Evolutionary conservation across 306 rosid species (phyloP), one percentile per base, ranked within the genome.

Genomic region (Dalbergia cultrata): DNA sequence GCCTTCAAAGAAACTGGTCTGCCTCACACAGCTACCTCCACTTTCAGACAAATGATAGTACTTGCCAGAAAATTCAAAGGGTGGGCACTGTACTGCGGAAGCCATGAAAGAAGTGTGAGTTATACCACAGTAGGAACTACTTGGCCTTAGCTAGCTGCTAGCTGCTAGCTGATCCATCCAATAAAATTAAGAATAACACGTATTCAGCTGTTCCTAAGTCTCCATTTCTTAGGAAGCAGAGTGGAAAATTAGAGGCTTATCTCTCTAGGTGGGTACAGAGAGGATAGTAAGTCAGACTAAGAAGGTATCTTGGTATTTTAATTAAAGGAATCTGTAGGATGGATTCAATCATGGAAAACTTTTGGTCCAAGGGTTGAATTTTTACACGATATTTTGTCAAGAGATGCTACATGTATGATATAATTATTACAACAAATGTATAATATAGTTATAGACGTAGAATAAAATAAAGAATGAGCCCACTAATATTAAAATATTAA

Each of bases 1-100:
- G 77, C 93, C 97, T 75, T 84, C 89, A 83, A 94, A 94, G 95
- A 92, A 94, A 83, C 98, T 94, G 84, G 59, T 81, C 13, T 92
- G 97, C 57, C 98, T 93, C 79, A 84, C 89, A 73, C 98, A 94
- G 44, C 35, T 60, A 11, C 84, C 88, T 57, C 89, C 92, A 82
- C 59, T 86, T 76, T 74, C 90, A 60, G 88, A 75, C 11, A 76
- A 68, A 11, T 84, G 86, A 83, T 94, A 94, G 70, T 92, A 94
- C 57, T 90, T 82, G 72, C 83, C 78, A 7, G 98, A 81, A 76
- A 89, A 94, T 17, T 78, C 93, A 45, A 90, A 85, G 0, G 97
- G 97, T n/a, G 97, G 95, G 83, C 98, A 94, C 85, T 58, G 83
- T n/a, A 56, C 35, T 22, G 70, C 47, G 18, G 90, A 83, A 70